These are phyloP conservation scores for Brasenia schreberi DNA, from an alignment of 164 flowering plant species.

Conservation along the genomic window DNA sequence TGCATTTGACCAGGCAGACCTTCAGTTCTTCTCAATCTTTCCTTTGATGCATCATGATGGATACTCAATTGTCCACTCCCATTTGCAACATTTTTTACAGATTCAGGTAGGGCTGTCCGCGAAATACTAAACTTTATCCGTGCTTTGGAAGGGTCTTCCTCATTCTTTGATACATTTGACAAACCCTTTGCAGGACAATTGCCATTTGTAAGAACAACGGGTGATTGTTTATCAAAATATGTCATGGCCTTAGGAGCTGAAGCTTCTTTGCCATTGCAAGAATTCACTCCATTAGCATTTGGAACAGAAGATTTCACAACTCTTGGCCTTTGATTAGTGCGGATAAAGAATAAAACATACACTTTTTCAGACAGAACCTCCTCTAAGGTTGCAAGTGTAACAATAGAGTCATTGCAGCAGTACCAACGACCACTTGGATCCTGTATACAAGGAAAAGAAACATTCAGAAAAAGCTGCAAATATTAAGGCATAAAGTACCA, in stretches of 20 bases:
- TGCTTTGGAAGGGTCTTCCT: slow-evolving; percentile 23
- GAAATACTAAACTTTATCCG: slow-evolving; percentile 22
- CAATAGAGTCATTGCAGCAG: slow-evolving; percentile 88
- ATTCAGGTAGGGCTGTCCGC: slow-evolving; percentile 13
- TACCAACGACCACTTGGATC: slow-evolving; percentile 86
- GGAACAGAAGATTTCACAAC: slow-evolving; percentile 18
- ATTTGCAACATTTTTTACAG: slow-evolving; percentile 23
- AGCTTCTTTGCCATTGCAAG: slow-evolving; percentile 30
- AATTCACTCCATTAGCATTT: slow-evolving; percentile 35
- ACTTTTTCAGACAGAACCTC: slow-evolving; percentile 93
- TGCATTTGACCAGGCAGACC: slow-evolving; percentile 10
- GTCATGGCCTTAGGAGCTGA: slow-evolving; percentile 13
- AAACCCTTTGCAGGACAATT: slow-evolving; percentile 16
- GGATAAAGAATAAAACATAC: slow-evolving; percentile 83
- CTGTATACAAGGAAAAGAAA: slow-evolving; percentile 20
- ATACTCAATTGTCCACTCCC: slow-evolving; percentile 26
- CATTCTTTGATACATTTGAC: slow-evolving; percentile 19
- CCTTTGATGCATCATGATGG: slow-evolving; percentile 15
- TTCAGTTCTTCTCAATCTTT: slow-evolving; percentile 15
- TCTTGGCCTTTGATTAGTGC: slow-evolving; percentile 49
- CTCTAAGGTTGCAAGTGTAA: slow-evolving; percentile 52
- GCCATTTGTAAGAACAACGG: slow-evolving; percentile 13
- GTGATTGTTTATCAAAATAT: slow-evolving; percentile 15
- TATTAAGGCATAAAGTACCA: not conserved
- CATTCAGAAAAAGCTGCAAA: not conserved